These are phyloP conservation scores for Solanum corneliomulleri DNA, from an alignment of 257 asterid species.

Conservation along the genomic window DNA sequence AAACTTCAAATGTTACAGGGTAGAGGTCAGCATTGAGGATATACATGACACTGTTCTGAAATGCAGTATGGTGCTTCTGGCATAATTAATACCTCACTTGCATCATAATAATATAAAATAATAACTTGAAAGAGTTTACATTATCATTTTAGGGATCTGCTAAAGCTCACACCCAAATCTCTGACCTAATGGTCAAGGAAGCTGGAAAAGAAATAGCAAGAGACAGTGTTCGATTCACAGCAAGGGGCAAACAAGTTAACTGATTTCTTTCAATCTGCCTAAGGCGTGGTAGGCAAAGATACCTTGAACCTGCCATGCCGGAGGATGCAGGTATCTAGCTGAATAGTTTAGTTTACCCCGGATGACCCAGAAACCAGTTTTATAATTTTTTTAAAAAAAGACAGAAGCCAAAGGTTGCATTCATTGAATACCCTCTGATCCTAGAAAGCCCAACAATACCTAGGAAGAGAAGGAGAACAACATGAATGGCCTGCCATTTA, in stretches of 20 bases:
- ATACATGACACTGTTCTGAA: neutral
- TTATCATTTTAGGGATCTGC: neutral
- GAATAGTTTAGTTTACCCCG: neutral
- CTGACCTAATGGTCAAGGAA: neutral
- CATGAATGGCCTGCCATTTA: neutral
- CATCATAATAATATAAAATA: neutral
- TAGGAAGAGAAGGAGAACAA: neutral
- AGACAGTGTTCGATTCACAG: neutral
- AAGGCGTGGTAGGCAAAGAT: neutral
- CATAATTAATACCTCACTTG: neutral
- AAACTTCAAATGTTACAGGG: neutral
- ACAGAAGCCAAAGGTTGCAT: neutral
- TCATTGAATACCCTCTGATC: neutral
- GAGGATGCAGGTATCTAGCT: neutral
- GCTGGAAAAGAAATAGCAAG: neutral
- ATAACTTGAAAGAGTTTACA: neutral
- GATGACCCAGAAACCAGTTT: neutral
- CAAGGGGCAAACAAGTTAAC: neutral
- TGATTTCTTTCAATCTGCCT: neutral
- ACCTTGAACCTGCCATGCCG: neutral
- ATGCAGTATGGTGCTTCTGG: neutral
- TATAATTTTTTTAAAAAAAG: too few species aligned
- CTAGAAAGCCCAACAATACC: neutral
- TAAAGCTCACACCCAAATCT: neutral
- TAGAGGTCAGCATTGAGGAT: neutral